These are phyloP conservation scores for Rehmannia glutinosa DNA, from an alignment of 257 asterid genomes.

Conservation along the genomic window DNA sequence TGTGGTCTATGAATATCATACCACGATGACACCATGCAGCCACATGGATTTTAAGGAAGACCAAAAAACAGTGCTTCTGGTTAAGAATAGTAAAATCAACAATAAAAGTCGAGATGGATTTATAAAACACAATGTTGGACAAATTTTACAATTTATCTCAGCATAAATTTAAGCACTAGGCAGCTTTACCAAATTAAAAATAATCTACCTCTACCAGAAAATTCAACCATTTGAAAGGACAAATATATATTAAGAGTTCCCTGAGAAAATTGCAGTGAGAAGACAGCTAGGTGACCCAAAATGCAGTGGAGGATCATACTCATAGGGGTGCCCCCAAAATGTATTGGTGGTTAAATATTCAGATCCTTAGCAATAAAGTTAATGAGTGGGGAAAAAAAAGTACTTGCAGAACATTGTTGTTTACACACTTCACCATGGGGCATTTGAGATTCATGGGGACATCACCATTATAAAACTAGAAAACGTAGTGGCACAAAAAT, in stretches of 20 bases:
- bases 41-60: neutral
- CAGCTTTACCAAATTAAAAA: neutral
- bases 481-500: slow-evolving; percentile 1
- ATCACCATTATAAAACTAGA: neutral
- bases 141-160: neutral
- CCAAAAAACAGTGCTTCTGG: neutral
- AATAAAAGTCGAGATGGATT: neutral
- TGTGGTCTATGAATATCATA: neutral
- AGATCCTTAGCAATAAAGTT: neutral
- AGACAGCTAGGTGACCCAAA: neutral
- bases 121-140: neutral
- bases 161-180: neutral
- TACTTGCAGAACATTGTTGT: neutral
- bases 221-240: neutral
- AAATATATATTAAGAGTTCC: neutral
- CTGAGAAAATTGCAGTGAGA: neutral
- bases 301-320: neutral
- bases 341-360: neutral
- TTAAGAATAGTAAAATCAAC: neutral
- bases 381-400: neutral
- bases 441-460: neutral
- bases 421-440: neutral
- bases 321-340: neutral
- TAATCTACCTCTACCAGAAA: neutral
- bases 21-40: neutral